phyloP scores from a whole-genome alignment of 192 early-diverging fungal genomes.

The Ramicandelaber brevisporus region DNA sequence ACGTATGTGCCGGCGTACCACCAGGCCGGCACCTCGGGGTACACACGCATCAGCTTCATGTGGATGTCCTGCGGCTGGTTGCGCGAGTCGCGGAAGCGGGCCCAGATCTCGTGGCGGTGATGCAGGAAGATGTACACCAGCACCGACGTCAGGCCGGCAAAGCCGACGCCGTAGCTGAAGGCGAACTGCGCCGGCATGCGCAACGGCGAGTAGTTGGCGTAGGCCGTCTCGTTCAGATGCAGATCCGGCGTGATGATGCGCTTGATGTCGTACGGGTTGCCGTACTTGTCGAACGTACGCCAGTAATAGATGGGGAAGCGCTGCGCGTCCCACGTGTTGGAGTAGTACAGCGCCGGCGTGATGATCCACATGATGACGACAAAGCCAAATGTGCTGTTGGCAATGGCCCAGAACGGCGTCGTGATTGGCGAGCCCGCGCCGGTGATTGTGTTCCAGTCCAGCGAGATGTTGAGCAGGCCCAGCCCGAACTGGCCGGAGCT shows the following conservation, averaged over 20 bases:
- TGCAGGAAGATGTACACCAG: conserved; percentile 37
- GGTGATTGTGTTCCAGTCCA: conserved; percentile 50
- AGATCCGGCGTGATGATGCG: conserved; percentile 16
- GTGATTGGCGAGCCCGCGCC: conserved; percentile 34
- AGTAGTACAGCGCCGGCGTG: conserved; percentile 41
- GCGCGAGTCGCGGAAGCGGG: conserved; percentile 29
- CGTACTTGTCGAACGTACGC: conserved; percentile 23
- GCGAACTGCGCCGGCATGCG: conserved; percentile 44
- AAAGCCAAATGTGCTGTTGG: conserved; percentile 41
- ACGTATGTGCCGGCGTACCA: conserved; percentile 40
- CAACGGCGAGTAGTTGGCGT: conserved; percentile 31
- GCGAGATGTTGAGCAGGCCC: conserved; percentile 36
- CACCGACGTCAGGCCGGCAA: conserved; percentile 44
- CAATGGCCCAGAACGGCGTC: conserved; percentile 48
- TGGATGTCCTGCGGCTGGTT: conserved; percentile 43
- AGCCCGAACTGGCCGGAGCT: conserved; percentile 29
- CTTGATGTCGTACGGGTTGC: conserved; percentile 25
- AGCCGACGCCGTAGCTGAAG: conserved; percentile 36
- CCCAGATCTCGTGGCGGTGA: conserved; percentile 39
- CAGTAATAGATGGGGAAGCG: conserved; percentile 37
- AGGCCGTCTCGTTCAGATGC: conserved; percentile 19
- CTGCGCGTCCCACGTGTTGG: conserved; percentile 27
- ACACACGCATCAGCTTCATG: conserved; percentile 38
- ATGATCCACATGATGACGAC: conserved; percentile 49
- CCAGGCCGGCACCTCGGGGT: conserved; percentile 51